phyloP scores from a whole-genome alignment of 2,329 filamentous ascomycete genomes.

The Curvularia sp. region DNA sequence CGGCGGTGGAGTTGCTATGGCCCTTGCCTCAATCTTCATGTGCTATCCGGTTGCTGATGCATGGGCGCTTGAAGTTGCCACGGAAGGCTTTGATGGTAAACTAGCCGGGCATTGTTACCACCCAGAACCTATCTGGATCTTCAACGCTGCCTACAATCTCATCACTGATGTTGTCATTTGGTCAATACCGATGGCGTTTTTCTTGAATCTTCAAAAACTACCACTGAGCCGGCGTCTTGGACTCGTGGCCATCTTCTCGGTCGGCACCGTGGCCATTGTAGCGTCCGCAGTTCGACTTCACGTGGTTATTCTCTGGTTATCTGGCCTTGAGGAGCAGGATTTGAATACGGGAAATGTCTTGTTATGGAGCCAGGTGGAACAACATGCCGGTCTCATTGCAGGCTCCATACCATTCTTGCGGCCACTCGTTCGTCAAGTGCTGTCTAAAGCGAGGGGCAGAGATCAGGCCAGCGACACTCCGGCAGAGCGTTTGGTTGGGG shows the following conservation, averaged over 20 bases:
- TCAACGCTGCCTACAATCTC: constrained; percentile 53
- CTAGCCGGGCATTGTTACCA: constrained; percentile 34
- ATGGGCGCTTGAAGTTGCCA: constrained; percentile 36
- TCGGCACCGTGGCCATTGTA: constrained; percentile 42
- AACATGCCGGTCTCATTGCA: constrained; percentile 41
- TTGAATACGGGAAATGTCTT: constrained; percentile 31
- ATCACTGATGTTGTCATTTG: constrained; percentile 54
- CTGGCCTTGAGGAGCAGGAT: constrained; percentile 22
- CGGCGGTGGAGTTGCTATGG: constrained; percentile 35
- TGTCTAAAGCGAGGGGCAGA: constrained; percentile 15
- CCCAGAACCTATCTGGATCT: constrained; percentile 37
- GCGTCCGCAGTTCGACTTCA: constrained; percentile 42
- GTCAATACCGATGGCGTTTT: constrained; percentile 54
- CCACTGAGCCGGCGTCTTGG: constrained; percentile 58
- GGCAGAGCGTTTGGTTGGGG: constrained; percentile 18
- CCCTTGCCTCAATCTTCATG: constrained; percentile 36
- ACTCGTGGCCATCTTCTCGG: constrained; percentile 50
- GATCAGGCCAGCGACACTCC: constrained; percentile 26
- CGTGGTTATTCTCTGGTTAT: constrained; percentile 39
- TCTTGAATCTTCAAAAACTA: constrained; percentile 55
- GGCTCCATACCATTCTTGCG: constrained; percentile 45
- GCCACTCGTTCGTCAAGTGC: constrained; percentile 30
- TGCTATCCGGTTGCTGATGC: constrained; percentile 40
- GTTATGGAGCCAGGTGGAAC: constrained; percentile 46
- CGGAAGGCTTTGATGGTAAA: constrained; percentile 24